These are phyloP conservation scores for Gaertneriomyces semiglobifer DNA, from an alignment of 192 early-diverging fungal species.

Conservation along the genomic window DNA sequence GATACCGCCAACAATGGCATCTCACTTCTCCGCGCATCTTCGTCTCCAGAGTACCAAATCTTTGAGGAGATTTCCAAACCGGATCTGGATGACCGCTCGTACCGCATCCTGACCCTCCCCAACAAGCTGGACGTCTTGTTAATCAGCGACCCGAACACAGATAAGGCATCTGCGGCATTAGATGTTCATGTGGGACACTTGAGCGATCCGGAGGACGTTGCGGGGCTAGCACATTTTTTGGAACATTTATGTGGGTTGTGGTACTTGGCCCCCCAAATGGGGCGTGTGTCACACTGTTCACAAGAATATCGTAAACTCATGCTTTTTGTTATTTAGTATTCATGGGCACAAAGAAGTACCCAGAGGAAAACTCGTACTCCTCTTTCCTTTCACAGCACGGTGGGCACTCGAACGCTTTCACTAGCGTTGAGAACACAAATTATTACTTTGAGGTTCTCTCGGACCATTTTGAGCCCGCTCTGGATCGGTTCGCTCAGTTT, in stretches of 20 bases:
- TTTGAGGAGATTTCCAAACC: constrained; percentile 30
- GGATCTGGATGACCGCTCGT: constrained; percentile 40
- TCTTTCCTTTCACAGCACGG: constrained; percentile 70
- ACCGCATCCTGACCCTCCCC: constrained; percentile 34
- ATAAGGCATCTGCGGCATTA: constrained; percentile 73
- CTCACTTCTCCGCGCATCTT: too few relatives aligned
- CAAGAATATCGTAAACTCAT: background rate
- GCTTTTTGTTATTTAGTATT: constrained; percentile 13
- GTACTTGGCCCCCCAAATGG: too few relatives aligned
- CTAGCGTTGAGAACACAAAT: constrained; percentile 45
- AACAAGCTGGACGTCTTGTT: constrained; percentile 69
- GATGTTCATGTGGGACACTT: constrained; percentile 82
- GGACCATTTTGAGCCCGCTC: constrained; percentile 59
- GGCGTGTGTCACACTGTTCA: background rate
- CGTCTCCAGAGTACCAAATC: constrained; percentile 1
- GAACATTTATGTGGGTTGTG: constrained; percentile 58
- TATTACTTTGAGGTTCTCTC: constrained; percentile 81
- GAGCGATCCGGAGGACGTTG: constrained; percentile 69
- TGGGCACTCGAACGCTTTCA: constrained; percentile 80
- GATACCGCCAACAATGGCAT: too few relatives aligned
- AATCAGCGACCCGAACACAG: constrained; percentile 67
- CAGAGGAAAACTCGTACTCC: background rate
- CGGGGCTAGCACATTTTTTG: constrained; percentile 81
- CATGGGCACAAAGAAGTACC: constrained; percentile 16
- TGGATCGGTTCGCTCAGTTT: constrained; percentile 75